Percentiles rank a stretch among this genome's conserved stretches.
These are phyloP conservation scores for Cryptosporidium meleagridis DNA, from an alignment of 169 alveolate species.

Conservation along the genomic window DNA sequence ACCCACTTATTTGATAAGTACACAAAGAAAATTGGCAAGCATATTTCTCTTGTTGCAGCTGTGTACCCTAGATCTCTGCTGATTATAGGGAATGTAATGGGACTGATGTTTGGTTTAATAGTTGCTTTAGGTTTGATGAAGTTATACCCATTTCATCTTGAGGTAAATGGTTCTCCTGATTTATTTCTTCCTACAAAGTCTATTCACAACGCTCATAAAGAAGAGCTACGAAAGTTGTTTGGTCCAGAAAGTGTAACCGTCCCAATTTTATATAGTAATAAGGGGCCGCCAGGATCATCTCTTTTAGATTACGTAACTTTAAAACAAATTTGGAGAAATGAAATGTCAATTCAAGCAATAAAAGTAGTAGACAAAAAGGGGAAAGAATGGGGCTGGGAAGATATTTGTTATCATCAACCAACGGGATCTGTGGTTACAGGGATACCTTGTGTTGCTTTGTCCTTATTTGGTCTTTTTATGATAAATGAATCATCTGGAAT, in stretches of 20 bases:
- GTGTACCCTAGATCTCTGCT: slow-evolving; percentile 53
- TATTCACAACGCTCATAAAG: slow-evolving; percentile 27
- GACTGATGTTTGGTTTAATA: slow-evolving; percentile 47
- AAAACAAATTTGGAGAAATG: slow-evolving; percentile 68
- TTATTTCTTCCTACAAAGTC: slow-evolving; percentile 60
- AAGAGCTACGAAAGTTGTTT: slow-evolving; percentile 27
- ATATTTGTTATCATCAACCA: slow-evolving; percentile 68
- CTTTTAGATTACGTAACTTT: slow-evolving; percentile 35
- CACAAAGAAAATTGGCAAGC: slow-evolving; percentile 64
- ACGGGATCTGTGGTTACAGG: slow-evolving; percentile 63
- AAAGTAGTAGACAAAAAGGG: slow-evolving; percentile 64
- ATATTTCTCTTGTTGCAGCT: slow-evolving; percentile 31
- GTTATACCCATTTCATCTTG: slow-evolving; percentile 53
- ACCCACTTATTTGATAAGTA: slow-evolving; percentile 48
- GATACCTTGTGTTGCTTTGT: slow-evolving; percentile 49
- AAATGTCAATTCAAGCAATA: slow-evolving; percentile 59
- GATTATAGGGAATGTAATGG: slow-evolving; percentile 53
- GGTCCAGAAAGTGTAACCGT: slow-evolving; percentile 38
- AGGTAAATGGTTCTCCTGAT: slow-evolving; percentile 67
- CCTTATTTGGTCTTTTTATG: slow-evolving; percentile 60
- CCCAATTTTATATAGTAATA: slow-evolving; percentile 71
- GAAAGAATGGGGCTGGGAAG: slow-evolving; percentile 66
- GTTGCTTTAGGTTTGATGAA: slow-evolving; percentile 72
- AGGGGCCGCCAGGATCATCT: slow-evolving; percentile 58
- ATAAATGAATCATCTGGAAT: slow-evolving; percentile 49